Evolutionary conservation across 129 eudicot species (phyloP), one percentile per base, ranked within the genome.

Genomic region (Pulicaria dysenterica): DNA sequence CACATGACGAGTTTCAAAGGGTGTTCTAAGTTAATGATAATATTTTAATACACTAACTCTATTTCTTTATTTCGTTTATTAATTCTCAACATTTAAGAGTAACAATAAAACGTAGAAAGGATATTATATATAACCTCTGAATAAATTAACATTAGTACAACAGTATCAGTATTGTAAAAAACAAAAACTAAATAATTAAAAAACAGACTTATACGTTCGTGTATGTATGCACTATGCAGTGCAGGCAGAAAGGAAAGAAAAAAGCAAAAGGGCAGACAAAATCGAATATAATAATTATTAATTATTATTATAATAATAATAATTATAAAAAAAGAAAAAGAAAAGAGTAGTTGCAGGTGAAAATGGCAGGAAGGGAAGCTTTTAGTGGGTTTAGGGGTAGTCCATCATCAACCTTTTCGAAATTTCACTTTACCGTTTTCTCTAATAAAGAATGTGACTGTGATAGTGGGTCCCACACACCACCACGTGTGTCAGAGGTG

Each of bases 351-450:
- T 76, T 77, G 72, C 81, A 69, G 81, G 76, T 75, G 66, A 74
- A 74, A 74, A 64, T 74, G 79, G 79, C 79, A 74, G 70, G 47
- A 68, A 51, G 61, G 1, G 3, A 50, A 15, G 82, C 76, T 62
- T 42, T 61, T 50, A 5, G 37, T 58, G 64, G 64, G 66, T 73
- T 55, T 24, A 0, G 31, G 51, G 81, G 66, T 41, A 45, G 50
- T 77, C 48, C 72, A 77, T 77, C 72, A 77, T 77, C 77, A 70
- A 77, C 51, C 77, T 77, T 77, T 78, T 78, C 67, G 67, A 78
- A 70, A 70, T 53, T 9, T 15, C 11, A 42, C 36, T 70, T 78
- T 62, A 70, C 73, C 82, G 77, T 70, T 78, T 78, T 78, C 77
- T 61, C 73, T 6, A 70, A 62, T 62, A 11, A 78, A 71, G 82